phyloP scores from a whole-genome alignment of 2,329 filamentous ascomycete species.

The Pezicula neosporulosa region DNA sequence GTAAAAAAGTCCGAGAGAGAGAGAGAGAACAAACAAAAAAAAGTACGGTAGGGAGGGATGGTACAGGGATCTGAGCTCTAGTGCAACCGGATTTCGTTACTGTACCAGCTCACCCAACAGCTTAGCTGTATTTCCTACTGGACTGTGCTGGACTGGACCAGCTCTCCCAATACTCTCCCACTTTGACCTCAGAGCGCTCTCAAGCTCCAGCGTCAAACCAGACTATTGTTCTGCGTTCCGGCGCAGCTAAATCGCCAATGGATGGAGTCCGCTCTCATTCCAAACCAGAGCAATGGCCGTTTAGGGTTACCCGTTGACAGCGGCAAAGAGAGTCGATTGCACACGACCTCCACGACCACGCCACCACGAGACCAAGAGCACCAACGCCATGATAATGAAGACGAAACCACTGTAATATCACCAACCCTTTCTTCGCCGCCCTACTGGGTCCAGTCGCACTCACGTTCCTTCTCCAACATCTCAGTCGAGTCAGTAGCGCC shows the following conservation, averaged over 20 bases:
- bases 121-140: no score
- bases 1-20: no score
- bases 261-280: constrained; percentile 21
- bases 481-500: constrained; percentile 45
- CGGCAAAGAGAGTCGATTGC: no score
- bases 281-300: constrained; percentile 12
- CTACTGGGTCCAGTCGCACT: constrained; percentile 34
- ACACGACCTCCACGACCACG: no score
- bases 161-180: no score
- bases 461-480: constrained; percentile 34
- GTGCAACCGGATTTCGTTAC: no score
- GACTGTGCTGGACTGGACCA: no score
- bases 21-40: no score
- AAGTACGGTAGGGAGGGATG: no score
- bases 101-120: no score
- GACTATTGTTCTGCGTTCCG: constrained; percentile 2
- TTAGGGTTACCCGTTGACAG: background rate
- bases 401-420: constrained; percentile 14
- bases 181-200: background rate
- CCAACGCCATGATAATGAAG: background rate
- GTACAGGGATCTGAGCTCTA: no score
- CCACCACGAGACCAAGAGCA: no score
- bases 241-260: constrained; percentile 19
- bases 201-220: background rate
- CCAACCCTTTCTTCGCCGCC: constrained; percentile 32